Conservation (phyloP, 805 yeast genomes). For the Diddensiella caesifluorescens region DNA sequence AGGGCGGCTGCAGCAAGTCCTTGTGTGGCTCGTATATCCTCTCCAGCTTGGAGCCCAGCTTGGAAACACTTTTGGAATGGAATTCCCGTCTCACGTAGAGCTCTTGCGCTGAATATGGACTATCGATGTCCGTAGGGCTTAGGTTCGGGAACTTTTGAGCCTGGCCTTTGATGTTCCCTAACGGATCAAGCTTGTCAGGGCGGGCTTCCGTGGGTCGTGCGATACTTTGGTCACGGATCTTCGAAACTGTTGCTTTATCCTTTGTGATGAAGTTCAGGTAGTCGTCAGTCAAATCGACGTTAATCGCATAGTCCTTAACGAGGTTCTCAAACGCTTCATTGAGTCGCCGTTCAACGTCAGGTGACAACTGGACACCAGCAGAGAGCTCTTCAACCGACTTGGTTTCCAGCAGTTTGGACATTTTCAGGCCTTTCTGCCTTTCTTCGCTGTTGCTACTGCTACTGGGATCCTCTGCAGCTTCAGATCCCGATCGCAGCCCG, state of each 20-base stretch:
- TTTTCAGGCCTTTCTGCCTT: not conserved
- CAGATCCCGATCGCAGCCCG: too few relatives aligned
- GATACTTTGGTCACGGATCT: slow-evolving; percentile 9
- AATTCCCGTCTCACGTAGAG: slow-evolving; percentile 66
- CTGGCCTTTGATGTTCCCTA: slow-evolving; percentile 22
- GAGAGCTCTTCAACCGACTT: slow-evolving; percentile 4
- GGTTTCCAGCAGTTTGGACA: slow-evolving; percentile 1
- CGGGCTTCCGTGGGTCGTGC: slow-evolving; percentile 6
- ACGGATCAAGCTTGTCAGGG: not conserved
- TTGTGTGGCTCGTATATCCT: slow-evolving; percentile 66
- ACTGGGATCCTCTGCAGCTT: too few relatives aligned
- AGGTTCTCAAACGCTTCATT: slow-evolving; percentile 26
- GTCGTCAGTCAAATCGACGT: slow-evolving; percentile 25
- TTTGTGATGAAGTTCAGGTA: slow-evolving; percentile 16
- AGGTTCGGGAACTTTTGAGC: slow-evolving; percentile 54
- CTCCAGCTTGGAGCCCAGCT: slow-evolving; percentile 57
- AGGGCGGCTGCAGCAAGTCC: slow-evolving; percentile 55
- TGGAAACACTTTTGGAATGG: slow-evolving; percentile 49
- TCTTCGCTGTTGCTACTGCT: too few relatives aligned
- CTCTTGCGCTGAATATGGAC: slow-evolving; percentile 74
- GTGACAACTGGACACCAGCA: slow-evolving; percentile 23
- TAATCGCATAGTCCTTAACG: slow-evolving; percentile 26
- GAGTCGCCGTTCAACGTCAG: slow-evolving; percentile 29
- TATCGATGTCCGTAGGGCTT: slow-evolving; percentile 51
- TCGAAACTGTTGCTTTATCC: slow-evolving; percentile 8